Conservation (phyloP, 78 protist species). For the Chrysochromulina tobinii region DNA sequence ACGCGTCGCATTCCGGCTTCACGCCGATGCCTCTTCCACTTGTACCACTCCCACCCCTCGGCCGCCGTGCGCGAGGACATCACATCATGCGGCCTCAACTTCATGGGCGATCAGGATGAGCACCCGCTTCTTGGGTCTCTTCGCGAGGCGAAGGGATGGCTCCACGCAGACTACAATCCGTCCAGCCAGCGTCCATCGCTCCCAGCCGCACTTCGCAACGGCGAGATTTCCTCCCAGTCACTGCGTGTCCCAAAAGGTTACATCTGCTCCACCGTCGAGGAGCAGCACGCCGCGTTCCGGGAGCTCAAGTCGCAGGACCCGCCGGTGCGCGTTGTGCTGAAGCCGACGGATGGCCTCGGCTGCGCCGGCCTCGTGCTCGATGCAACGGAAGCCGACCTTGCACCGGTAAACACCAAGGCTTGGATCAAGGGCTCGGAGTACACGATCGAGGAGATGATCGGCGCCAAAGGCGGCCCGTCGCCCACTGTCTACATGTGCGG, state of each 20-base stretch:
- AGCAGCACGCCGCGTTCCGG: background rate
- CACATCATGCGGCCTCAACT: background rate
- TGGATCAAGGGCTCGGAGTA: background rate
- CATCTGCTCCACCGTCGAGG: background rate
- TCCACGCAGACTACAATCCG: background rate
- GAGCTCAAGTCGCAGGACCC: background rate
- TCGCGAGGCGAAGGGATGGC: background rate
- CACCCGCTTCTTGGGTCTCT: background rate
- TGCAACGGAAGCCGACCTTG: background rate
- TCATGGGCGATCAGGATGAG: background rate
- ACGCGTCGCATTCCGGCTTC: background rate
- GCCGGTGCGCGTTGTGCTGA: background rate
- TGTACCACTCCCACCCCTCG: background rate
- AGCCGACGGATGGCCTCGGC: background rate
- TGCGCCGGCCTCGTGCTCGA: background rate
- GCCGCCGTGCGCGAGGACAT: too few relatives aligned
- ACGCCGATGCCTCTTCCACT: background rate
- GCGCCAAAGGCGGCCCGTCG: background rate
- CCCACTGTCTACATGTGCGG: background rate
- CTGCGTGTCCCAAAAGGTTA: background rate
- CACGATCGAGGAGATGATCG: background rate
- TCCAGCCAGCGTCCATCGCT: background rate
- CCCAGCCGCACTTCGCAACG: too few relatives aligned
- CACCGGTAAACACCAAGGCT: background rate
- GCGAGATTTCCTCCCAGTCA: too few relatives aligned